Evolutionary conservation across 225 moss, liverwort and hornwort genomes (phyloP).

Genomic region (Pseudoscleropodium purum): DNA sequence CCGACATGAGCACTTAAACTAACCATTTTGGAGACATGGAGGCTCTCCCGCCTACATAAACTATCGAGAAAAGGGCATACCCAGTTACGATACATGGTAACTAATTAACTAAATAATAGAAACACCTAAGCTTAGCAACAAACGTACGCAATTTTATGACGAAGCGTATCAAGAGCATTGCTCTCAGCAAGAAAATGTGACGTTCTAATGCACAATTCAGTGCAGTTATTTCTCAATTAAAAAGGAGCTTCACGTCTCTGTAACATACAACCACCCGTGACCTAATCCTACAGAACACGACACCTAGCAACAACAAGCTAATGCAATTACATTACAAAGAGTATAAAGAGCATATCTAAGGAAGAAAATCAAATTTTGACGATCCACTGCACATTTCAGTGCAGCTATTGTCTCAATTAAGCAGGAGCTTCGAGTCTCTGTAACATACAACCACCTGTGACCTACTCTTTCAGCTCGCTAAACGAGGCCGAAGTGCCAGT

Average conservation of each 20-base stretch:
- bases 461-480: not conserved
- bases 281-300: not conserved
- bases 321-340: not conserved
- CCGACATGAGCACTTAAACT: not conserved
- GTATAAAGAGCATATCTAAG: not conserved
- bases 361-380: not conserved
- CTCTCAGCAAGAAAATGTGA: not conserved
- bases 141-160: not conserved
- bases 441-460: conserved; percentile 15
- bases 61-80: not conserved
- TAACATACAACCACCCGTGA: not conserved
- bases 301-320: not conserved
- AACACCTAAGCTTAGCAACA: not conserved
- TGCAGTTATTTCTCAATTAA: not conserved
- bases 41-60: not conserved
- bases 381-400: not conserved
- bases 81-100: not conserved
- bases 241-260: not conserved
- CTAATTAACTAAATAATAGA: not conserved
- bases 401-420: not conserved
- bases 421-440: not conserved
- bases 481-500: not conserved
- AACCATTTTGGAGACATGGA: not conserved
- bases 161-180: not conserved
- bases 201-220: not conserved